Evolutionary conservation across 441 rosid species (phyloP).

Genomic region (Isatis lusitanica): DNA sequence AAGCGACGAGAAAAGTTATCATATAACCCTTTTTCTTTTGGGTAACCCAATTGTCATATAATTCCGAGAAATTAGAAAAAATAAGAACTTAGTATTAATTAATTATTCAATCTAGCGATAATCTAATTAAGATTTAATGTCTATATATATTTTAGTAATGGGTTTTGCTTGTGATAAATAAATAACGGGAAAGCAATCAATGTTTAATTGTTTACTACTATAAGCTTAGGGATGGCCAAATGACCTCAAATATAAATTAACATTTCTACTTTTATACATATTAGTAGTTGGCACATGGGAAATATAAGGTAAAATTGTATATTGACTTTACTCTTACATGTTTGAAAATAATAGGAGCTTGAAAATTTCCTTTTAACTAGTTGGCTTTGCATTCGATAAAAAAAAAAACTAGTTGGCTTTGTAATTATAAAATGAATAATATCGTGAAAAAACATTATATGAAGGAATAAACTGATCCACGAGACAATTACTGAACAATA

Average conservation of each 20-base stretch:
- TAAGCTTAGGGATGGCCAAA: conserved; percentile 17
- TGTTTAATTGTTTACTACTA: not conserved
- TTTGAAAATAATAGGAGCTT: conserved; percentile 18
- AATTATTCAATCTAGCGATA: not conserved
- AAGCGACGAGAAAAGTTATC: not conserved
- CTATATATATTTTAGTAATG: not conserved
- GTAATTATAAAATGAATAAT: not conserved
- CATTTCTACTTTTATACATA: conserved; percentile 3
- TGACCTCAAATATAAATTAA: conserved; percentile 9
- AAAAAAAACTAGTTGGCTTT: not conserved
- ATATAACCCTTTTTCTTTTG: not conserved
- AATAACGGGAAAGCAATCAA: conserved; percentile 6
- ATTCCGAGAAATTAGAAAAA: not conserved
- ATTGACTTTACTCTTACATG: conserved; percentile 1
- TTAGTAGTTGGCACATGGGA: conserved; percentile 18
- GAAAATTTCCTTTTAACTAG: not conserved
- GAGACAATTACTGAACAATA: conserved; percentile 1
- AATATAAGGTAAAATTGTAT: not conserved
- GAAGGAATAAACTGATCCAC: not conserved
- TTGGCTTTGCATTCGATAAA: not conserved
- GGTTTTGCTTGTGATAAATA: conserved; percentile 13
- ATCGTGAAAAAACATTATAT: not conserved
- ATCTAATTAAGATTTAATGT: not conserved
- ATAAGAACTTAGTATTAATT: not conserved
- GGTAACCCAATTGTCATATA: not conserved